These are phyloP conservation scores for Syncephalastrum sp. DNA, from an alignment of 371 early-diverging fungal species.

Conservation along the genomic window DNA sequence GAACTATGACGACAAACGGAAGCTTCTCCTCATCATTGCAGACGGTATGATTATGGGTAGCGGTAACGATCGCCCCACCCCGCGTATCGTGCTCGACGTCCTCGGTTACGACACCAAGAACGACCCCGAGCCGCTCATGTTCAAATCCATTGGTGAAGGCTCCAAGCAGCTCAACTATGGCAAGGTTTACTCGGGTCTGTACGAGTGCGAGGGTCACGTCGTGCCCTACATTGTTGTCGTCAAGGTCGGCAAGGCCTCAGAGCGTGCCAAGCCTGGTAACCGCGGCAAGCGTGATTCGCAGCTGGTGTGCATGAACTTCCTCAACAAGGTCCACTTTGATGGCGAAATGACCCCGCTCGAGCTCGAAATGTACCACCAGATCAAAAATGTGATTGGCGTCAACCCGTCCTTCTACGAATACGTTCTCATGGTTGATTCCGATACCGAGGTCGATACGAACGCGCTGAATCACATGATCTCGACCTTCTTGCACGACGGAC, in stretches of 20 bases:
- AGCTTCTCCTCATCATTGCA: constrained; percentile 90
- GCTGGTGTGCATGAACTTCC: constrained; percentile 98
- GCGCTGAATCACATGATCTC: constrained; percentile 87
- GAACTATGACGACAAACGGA: constrained; percentile 93
- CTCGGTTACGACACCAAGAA: constrained; percentile 87
- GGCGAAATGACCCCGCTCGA: constrained; percentile 90
- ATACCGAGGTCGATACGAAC: constrained; percentile 86
- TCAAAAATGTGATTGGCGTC: constrained; percentile 91
- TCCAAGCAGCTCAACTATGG: constrained; percentile 92
- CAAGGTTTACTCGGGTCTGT: constrained; percentile 97
- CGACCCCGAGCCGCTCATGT: constrained; percentile 90
- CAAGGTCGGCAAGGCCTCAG: constrained; percentile 87
- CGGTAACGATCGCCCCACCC: constrained; percentile 97
- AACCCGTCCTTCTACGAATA: constrained; percentile 89
- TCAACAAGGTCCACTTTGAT: constrained; percentile 96
- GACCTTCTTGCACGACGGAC: constrained; percentile 84
- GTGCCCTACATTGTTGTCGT: constrained; percentile 95
- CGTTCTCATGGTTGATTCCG: constrained; percentile 95
- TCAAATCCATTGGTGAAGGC: constrained; percentile 92
- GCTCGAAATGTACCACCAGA: constrained; percentile 90
- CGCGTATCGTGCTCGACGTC: constrained; percentile 94
- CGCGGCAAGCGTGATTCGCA: constrained; percentile 99
- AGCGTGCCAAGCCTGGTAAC: constrained; percentile 91
- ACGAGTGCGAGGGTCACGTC: constrained; percentile 85
- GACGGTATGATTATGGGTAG: constrained; percentile 95